phyloP scores from a whole-genome alignment of 2,329 filamentous ascomycete species.

The Westerdykella aurantiaca region DNA sequence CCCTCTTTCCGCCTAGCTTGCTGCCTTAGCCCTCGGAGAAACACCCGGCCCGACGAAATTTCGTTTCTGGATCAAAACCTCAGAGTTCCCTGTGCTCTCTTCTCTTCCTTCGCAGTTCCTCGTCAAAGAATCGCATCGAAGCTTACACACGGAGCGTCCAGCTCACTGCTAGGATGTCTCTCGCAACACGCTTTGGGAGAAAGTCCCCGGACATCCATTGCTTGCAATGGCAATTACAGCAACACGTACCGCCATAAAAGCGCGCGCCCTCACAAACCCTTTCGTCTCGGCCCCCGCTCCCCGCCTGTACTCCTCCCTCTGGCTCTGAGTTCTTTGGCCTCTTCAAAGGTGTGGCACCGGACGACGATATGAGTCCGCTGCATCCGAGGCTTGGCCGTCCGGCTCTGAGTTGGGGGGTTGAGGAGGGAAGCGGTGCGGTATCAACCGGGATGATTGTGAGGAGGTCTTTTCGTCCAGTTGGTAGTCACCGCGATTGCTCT shows the following conservation, averaged over 20 bases:
- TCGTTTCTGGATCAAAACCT: slow-evolving; percentile 12
- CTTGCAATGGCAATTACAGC: slow-evolving; percentile 62
- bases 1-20: slow-evolving; percentile 21
- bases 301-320: slow-evolving; percentile 48
- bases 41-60: slow-evolving; percentile 4
- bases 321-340: not conserved
- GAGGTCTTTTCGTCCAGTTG: slow-evolving; percentile 79
- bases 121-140: slow-evolving; percentile 99
- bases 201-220: slow-evolving; percentile 94
- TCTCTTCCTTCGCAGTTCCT: slow-evolving; percentile 60
- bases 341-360: slow-evolving; percentile 49
- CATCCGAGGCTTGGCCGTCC: slow-evolving; percentile 34
- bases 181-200: slow-evolving; percentile 84
- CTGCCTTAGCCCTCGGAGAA: slow-evolving; percentile 15
- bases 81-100: slow-evolving; percentile 1
- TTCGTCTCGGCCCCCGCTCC: slow-evolving; percentile 44
- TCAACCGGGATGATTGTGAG: slow-evolving; percentile 26
- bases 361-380: slow-evolving; percentile 86
- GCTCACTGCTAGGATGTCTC: slow-evolving; percentile 16
- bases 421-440: slow-evolving; percentile 29
- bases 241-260: slow-evolving; percentile 99
- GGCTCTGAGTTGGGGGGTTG: slow-evolving; percentile 16
- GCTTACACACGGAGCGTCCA: slow-evolving; percentile 74
- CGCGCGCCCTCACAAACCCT: slow-evolving; percentile 64
- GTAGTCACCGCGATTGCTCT: slow-evolving; percentile 95